Evolutionary conservation across 768 basidiomycete genomes (phyloP), one percentile per base, ranked within the genome.

Genomic region (Daedalea quercina): DNA sequence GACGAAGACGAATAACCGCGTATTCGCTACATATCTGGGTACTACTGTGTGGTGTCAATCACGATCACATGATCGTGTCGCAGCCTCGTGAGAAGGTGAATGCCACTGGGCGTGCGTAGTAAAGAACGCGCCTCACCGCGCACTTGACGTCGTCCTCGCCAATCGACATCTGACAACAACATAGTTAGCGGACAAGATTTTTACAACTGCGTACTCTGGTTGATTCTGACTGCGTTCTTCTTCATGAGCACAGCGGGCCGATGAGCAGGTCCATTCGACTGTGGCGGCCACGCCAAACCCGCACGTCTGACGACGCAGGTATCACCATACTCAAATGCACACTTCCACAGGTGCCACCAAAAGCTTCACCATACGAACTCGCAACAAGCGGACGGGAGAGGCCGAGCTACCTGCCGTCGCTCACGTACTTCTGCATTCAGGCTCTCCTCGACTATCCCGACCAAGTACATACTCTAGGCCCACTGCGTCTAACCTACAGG

Each of bases 401-500:
- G 11, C 28, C 19, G 37, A 40, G 6, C 19, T 15, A 40, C 15
- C 13, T 80, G 40, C 84, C 82, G 0, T 75, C 84, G 2, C 75
- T 88, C 41, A 59, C 73, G 28, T 71, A 71, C 52, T 69, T 84
- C 52, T 84, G 81, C 58, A 60, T 87, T 17, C 65, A 62, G 45
- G 62, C 57, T 17, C 71, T 86, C 33, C 63, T 70, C 6, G 62
- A 65, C 11, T 69, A 67, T 56, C 72, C 80, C 0, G 77, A 83
- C 56, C 68, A 77, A 51, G 50, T 80, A 50, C 57, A 72, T 73
- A 45, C 59, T 20, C 52, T 71, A 47, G 69, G 67, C 24, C 24
- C 62, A 26, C 55, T 54, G 42, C 70, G 74, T 26, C 60, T 80
- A 47, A 61, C 51, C 31, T 77, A 77, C 60, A 65, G 65, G 9